phyloP scores from a whole-genome alignment of 140 eudicot genomes.

The Flaveria floridana region DNA sequence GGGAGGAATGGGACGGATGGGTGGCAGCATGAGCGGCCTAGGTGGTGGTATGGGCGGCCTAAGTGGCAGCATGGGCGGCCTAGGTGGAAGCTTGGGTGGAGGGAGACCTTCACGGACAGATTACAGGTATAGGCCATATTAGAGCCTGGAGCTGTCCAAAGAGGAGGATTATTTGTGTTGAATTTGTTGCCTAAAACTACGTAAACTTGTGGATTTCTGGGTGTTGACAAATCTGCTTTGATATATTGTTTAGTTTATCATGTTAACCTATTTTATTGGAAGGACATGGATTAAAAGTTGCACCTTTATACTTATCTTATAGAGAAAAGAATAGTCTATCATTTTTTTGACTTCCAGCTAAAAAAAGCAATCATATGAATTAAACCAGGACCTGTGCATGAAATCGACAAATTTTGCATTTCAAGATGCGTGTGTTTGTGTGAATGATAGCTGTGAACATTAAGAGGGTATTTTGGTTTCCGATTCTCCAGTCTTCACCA shows the following conservation, averaged over 20 bases:
- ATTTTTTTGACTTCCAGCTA: not conserved
- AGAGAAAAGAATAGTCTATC: no score
- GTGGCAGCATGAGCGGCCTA: slow-evolving; percentile 31
- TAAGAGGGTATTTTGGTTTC: no score
- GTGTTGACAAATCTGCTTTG: slow-evolving; percentile 5
- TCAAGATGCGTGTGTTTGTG: not conserved
- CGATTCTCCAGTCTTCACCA: no score
- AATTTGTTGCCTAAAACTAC: slow-evolving; percentile 20
- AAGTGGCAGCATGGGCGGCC: slow-evolving; percentile 34
- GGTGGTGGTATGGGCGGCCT: slow-evolving; percentile 42
- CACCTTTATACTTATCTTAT: no score
- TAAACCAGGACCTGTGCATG: no score
- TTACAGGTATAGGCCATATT: slow-evolving; percentile 85
- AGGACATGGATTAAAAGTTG: not conserved
- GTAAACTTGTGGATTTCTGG: slow-evolving; percentile 24
- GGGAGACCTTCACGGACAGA: slow-evolving; percentile 75
- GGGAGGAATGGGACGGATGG: slow-evolving; percentile 64
- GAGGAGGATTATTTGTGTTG: slow-evolving; percentile 14
- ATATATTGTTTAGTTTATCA: not conserved
- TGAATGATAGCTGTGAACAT: no score
- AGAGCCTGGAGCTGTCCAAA: slow-evolving; percentile 25
- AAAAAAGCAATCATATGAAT: not conserved
- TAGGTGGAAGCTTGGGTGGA: slow-evolving; percentile 45
- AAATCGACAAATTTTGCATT: not conserved
- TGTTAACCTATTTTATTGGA: not conserved